Conservation (phyloP, 164 flowering plant species). For the Platanus orientalis region DNA sequence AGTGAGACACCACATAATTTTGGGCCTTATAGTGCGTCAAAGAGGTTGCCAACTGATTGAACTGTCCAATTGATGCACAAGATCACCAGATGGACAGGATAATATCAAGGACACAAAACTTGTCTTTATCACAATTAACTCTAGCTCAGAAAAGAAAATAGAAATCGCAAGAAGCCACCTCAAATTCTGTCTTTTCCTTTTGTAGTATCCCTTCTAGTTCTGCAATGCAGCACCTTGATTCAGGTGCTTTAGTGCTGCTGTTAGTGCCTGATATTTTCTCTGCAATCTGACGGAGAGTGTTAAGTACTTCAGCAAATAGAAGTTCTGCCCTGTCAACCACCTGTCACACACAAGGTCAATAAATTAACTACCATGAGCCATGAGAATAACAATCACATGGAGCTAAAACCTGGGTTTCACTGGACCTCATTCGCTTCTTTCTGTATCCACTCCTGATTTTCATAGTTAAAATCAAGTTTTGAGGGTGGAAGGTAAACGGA, state of each 20-base stretch:
- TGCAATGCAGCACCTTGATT: constrained; percentile 46
- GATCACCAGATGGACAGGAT: background rate
- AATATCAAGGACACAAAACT: background rate
- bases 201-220: constrained; percentile 66
- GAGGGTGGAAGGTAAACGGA: constrained; percentile 85
- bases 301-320: constrained; percentile 74
- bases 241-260: constrained; percentile 31
- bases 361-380: constrained; percentile 10
- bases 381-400: background rate
- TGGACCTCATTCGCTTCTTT: constrained; percentile 78
- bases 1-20: background rate
- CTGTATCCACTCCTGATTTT: constrained; percentile 78
- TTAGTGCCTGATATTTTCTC: constrained; percentile 34
- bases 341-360: constrained; percentile 34
- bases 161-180: constrained; percentile 41
- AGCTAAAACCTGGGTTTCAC: constrained; percentile 1
- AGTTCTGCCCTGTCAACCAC: constrained; percentile 58
- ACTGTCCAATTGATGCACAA: background rate
- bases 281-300: constrained; percentile 54
- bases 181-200: constrained; percentile 75
- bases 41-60: background rate
- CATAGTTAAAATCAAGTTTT: constrained; percentile 72
- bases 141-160: background rate
- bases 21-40: background rate
- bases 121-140: background rate